Conservation (phyloP, 768 basidiomycete genomes). For the Suillus clintonianus region DNA sequence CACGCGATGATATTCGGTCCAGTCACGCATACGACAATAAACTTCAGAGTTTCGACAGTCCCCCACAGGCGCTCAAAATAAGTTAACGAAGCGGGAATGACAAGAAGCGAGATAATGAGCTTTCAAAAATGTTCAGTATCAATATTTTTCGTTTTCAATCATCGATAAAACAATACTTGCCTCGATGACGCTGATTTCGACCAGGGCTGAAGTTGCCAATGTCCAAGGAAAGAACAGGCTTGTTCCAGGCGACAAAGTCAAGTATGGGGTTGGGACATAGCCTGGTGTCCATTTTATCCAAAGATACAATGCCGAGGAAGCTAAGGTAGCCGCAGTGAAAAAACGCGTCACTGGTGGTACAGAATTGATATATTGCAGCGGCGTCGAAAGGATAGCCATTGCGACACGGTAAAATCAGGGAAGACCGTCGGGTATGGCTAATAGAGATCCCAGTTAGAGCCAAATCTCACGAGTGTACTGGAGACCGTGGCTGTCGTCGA, state of each 20-base stretch:
- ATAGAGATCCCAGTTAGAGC: not conserved
- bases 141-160: constrained; percentile 4
- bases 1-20: constrained; percentile 88
- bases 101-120: constrained; percentile 76
- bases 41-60: constrained; percentile 78
- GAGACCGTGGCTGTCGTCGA: not conserved
- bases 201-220: constrained; percentile 82
- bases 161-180: constrained; percentile 45
- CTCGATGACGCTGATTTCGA: constrained; percentile 84
- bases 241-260: constrained; percentile 80
- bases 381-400: constrained; percentile 81
- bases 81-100: constrained; percentile 79
- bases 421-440: not conserved
- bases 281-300: constrained; percentile 62
- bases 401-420: not conserved
- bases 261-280: constrained; percentile 55
- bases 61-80: constrained; percentile 98
- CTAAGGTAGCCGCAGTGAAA: constrained; percentile 63
- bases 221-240: constrained; percentile 92
- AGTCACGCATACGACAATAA: constrained; percentile 76
- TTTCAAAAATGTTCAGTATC: constrained; percentile 31
- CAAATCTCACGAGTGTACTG: not conserved
- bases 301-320: constrained; percentile 59
- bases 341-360: constrained; percentile 79
- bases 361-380: constrained; percentile 65